These are phyloP conservation scores for Flaveria bidentis DNA, from an alignment of 129 eudicot genomes.

Conservation along the genomic window DNA sequence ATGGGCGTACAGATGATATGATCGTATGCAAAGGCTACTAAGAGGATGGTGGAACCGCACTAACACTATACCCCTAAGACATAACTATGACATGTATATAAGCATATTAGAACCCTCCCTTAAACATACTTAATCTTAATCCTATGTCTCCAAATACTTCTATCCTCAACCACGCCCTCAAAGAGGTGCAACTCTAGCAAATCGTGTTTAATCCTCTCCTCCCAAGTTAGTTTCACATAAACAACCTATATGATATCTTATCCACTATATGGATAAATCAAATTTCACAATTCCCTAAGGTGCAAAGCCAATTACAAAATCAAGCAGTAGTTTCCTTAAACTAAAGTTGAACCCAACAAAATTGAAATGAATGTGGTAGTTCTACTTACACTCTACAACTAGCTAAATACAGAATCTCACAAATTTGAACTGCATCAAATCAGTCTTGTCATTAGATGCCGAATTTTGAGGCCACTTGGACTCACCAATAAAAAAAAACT, in stretches of 20 bases:
- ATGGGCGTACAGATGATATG: too few species aligned
- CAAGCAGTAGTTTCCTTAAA: neutral
- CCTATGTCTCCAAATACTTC: too few species aligned
- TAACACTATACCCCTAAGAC: too few species aligned
- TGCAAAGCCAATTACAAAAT: neutral
- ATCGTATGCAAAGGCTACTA: too few species aligned
- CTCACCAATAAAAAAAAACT: neutral
- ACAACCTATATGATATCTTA: conserved; percentile 10
- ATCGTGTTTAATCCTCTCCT: too few species aligned
- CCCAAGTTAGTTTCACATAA: neutral
- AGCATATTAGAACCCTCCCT: too few species aligned
- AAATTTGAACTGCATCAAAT: neutral
- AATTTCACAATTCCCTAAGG: conserved; percentile 10
- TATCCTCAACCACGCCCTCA: too few species aligned
- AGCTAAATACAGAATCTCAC: conserved; percentile 23
- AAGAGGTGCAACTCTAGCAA: too few species aligned
- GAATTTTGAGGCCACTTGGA: neutral
- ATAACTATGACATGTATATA: too few species aligned
- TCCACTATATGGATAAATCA: conserved; percentile 7
- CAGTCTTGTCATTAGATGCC: too few species aligned
- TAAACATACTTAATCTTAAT: too few species aligned
- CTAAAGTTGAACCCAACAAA: neutral
- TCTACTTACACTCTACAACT: conserved; percentile 13
- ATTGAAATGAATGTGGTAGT: neutral
- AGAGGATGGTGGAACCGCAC: too few species aligned